Evolutionary conservation across 441 rosid genomes (phyloP), one percentile per base, ranked within the genome.

Genomic region (Breynia disticha): DNA sequence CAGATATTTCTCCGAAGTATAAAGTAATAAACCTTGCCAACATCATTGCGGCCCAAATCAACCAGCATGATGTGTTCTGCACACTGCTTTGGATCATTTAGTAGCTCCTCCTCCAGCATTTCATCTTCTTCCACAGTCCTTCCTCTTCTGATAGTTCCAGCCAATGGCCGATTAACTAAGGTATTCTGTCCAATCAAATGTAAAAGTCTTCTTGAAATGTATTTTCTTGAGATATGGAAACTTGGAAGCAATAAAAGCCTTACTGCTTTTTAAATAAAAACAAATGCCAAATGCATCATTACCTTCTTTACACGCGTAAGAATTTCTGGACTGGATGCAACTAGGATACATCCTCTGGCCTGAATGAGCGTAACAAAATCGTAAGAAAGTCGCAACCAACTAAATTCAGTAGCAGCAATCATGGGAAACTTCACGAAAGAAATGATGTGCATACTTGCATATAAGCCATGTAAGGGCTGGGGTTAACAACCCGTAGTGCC

Each of bases 321-420:
- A 64, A 88, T 91, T 72, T 86, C 90, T 9, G 98, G 98, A 73
- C 98, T 91, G 32, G 96, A 87, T 24, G 86, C 90, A 70, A 88
- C 97, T 62, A 88, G 62, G 56, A 82, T 84, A 56, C 83, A 81
- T 16, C 98, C 98, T 73, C 96, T 76, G 39, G 89, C 89, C 96
- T 87, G 82, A 8, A 50, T 45, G 48, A 39, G 48, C 21, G 46
- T 19, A 60, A 16, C 20, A 21, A 43, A 17, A 24, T 11, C 44
- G 49, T 43, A 41, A 52, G 57, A 61, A 16, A 16, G 18, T 4
- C 10, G 15, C 42, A 52, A 59, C 43, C 19, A 38, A 18, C 35
- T 20, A 20, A 42, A 17, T 14, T 21, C 21, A 22, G 48, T 14
- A 44, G 12, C 35, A 28, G 35, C 35, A 28, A 4, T 28, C 15